Evolutionary conservation across 2,329 filamentous ascomycete species (phyloP), one percentile per base, ranked within the genome.

Genomic region (Scolecobasidium constrictum): DNA sequence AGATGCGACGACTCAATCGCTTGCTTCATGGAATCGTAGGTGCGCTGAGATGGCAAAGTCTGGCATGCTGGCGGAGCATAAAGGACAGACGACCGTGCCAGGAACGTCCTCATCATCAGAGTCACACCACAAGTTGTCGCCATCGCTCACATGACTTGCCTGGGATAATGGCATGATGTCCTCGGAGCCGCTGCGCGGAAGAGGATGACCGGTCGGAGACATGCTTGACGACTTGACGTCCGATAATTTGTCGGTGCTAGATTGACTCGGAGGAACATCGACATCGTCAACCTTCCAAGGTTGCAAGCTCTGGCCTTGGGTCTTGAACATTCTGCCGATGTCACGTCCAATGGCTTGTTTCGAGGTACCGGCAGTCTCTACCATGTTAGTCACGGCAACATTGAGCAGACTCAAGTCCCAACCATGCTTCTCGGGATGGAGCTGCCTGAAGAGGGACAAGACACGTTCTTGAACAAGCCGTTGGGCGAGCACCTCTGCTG

Each of bases 371-470:
- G 63, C 67, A 3, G 61, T 59, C 47, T 68, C 64, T 5, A 54
- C 72, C 80, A 96, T 90, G 56, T 94, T 94, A 12, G 84, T 83
- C 5, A 85, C 87, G 36, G 86, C 88, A 17, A 96, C 67, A 50
- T 95, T 96, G 46, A 96, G 68, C 40, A 96, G 65, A 49, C 83
- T 84, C 15, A 95, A 61, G 50, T 90, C 84, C 83, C 85, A 94
- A 2, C 75, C 78, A 6, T 69, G 65, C 48, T 72, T 75, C 47
- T 83, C 78, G 0, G 78, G 72, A 49, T 90, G 81, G 11, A 94
- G 66, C 47, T 77, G 79, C 12, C 78, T 76, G 54, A 94, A 86
- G 57, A 94, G 73, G 0, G 77, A 75, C 3, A 87, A 51, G 15
- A 94, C 59, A 2, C 71, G 63, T 47, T 92, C 83, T 3, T 70